A percentile compares a stretch with the other conserved stretches of the same genome.
Conservation (phyloP, 2,329 filamentous ascomycete species). For the Phialophora tarda region DNA sequence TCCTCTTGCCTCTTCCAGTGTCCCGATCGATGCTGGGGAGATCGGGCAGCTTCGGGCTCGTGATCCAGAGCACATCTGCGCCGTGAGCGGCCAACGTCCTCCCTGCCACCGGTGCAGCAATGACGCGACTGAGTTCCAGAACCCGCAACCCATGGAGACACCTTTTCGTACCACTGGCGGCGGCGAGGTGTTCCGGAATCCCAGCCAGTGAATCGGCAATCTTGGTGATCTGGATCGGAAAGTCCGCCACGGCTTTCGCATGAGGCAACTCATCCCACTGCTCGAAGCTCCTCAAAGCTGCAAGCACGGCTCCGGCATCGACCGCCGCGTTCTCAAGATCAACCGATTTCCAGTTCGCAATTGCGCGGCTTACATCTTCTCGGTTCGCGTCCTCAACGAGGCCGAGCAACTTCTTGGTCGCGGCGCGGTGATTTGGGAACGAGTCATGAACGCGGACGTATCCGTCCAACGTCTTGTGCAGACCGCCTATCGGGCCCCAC, state of each 20-base stretch:
- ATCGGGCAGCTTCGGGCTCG: conserved; percentile 45
- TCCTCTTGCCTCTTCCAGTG: conserved; percentile 47
- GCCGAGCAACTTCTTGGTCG: conserved; percentile 53
- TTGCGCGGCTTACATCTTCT: conserved; percentile 49
- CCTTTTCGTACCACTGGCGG: conserved; percentile 31
- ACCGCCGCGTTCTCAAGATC: conserved; percentile 58
- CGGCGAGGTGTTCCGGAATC: not conserved
- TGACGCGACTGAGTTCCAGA: conserved; percentile 48
- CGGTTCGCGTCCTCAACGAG: conserved; percentile 45
- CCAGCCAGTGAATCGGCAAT: conserved; percentile 37
- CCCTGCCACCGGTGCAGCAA: conserved; percentile 48
- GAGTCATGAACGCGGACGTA: conserved; percentile 62
- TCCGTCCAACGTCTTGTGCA: conserved; percentile 59
- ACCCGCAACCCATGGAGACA: conserved; percentile 51
- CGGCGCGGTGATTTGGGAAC: conserved; percentile 58
- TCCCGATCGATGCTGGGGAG: conserved; percentile 48
- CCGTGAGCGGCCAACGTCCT: conserved; percentile 49
- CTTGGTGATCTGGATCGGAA: conserved; percentile 55
- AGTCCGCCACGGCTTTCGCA: conserved; percentile 50
- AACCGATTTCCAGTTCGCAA: conserved; percentile 50
- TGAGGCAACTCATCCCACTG: conserved; percentile 61
- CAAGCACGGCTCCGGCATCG: conserved; percentile 52
- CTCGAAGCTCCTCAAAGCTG: conserved; percentile 56
- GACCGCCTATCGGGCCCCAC: conserved; percentile 57
- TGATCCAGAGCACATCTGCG: conserved; percentile 51